These are phyloP conservation scores for Kingdonia uniflora DNA, from an alignment of 164 flowering plant genomes.

Conservation along the genomic window DNA sequence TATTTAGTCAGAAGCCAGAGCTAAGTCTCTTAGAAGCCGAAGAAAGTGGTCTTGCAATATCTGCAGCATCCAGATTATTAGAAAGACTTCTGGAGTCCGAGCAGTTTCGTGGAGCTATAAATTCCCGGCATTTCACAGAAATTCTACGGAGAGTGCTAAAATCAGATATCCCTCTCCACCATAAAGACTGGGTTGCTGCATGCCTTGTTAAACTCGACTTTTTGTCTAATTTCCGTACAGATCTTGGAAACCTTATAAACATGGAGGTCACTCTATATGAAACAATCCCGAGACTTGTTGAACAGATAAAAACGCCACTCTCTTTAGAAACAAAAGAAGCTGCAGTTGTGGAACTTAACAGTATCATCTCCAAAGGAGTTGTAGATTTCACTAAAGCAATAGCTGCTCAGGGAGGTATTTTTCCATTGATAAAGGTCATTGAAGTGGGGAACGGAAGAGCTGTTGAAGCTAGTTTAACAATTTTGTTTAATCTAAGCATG, in stretches of 20 bases:
- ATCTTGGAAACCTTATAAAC: conserved; percentile 38
- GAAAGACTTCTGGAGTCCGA: conserved; percentile 49
- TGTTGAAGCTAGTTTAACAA: conserved; percentile 47
- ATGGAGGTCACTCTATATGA: conserved; percentile 59
- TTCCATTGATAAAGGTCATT: conserved; percentile 54
- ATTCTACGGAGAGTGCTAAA: conserved; percentile 40
- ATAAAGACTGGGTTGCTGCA: conserved; percentile 76
- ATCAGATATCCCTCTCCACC: conserved; percentile 48
- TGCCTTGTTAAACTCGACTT: too few relatives aligned
- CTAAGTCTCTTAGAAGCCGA: conserved; percentile 37
- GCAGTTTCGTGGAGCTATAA: conserved; percentile 26
- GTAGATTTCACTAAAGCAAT: conserved; percentile 44
- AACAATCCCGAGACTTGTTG: conserved; percentile 60
- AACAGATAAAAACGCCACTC: conserved; percentile 39
- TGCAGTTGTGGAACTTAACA: conserved; percentile 61
- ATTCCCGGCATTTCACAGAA: conserved; percentile 27
- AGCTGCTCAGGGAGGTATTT: conserved; percentile 55
- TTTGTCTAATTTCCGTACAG: conserved; percentile 19
- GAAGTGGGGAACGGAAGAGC: conserved; percentile 52
- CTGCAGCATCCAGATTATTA: conserved; percentile 61
- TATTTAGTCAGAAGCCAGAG: conserved; percentile 32
- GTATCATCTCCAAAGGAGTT: conserved; percentile 50
- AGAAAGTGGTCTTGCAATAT: conserved; percentile 64
- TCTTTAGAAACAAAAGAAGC: conserved; percentile 51
- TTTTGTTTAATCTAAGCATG: conserved; percentile 68